Base-by-base conservation (phyloP, 1,284 basidiomycete species). In the Ceratobasidium sp. region DNA sequence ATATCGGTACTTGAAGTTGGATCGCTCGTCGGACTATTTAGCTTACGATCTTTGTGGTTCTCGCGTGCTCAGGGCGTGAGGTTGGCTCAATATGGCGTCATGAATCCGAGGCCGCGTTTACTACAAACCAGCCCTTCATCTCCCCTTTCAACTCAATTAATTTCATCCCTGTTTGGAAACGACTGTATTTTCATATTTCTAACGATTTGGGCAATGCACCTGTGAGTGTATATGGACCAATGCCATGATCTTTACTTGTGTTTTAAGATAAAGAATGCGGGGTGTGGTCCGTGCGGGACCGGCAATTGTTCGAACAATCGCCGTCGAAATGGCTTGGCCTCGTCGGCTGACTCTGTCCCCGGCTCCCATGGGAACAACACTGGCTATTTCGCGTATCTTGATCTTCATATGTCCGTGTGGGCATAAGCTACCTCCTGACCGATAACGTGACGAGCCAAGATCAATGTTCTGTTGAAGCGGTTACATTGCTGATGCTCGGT, bases 241-340 rank as follows among this genome's bases (percentile, higher is more conserved):
- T 65, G 27, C 52, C 33, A 75, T 75, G 73, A 62, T 64, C 48
- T 57, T 48, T 66, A 60, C 18, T 60, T 18, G 30, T 60, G 30
- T 30, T 60, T 33, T 8, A 30, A 18, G 33, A 8, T 16, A 18
- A 33, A 50, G 48, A 50, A 14, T 14, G 8, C 59, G 27, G 59
- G 33, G 14, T 10, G 12, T 60, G 59, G 33, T 33, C 59, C 30
- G 44, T 67, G 44, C 65, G 46, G 65, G 14, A 46, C 73, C 73
- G 73, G 73, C 48, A 65, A 75, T 75, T 65, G 62, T 55, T 75
- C 73, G 73, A 75, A 44, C 73, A 75, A 75, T 65, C 73, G 38
- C 73, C 73, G 73, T 41, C 48, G n/a, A 60, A 60, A 7, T 33
- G 50, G n/a, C 27, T 60, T 62, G 27, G 20, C 48, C 30, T 65